Conservation (phyloP, 225 moss, liverwort and hornwort genomes). For the Sphagnum tenellum region DNA sequence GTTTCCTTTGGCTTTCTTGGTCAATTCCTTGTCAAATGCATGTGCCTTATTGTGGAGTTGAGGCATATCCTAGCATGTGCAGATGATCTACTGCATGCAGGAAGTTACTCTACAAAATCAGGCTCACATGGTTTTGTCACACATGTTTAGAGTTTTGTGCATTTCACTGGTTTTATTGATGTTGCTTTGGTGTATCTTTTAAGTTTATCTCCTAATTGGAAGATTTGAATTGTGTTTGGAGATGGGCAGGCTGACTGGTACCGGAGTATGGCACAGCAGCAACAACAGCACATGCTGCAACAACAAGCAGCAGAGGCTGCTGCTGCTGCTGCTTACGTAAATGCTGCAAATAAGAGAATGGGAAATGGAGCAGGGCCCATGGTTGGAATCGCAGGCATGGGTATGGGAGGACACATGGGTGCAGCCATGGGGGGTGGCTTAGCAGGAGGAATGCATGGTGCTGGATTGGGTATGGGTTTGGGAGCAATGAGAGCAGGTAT, state of each 20-base stretch:
- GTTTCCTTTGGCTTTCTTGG: no score
- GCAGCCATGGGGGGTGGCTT: conserved; percentile 49
- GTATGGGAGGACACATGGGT: conserved; percentile 55
- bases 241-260: conserved; percentile 52
- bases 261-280: conserved; percentile 49
- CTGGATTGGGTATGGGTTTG: conserved; percentile 63
- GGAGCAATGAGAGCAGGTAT: conserved; percentile 42
- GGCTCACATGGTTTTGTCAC: no score
- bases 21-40: not conserved
- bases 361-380: conserved; percentile 55
- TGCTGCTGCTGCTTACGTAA: conserved; percentile 47
- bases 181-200: no score
- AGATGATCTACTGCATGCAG: no score
- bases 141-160: no score
- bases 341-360: conserved; percentile 48
- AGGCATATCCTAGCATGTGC: no score
- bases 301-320: conserved; percentile 57
- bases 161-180: no score
- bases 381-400: conserved; percentile 43
- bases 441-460: conserved; percentile 44
- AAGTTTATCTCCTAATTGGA: no score
- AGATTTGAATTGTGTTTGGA: no score
- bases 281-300: conserved; percentile 68
- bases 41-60: not conserved
- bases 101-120: no score